A percentile compares a stretch with the other conserved stretches of the same genome.
These are phyloP conservation scores for Fraxinus sp. DNA, from an alignment of 305 asterid species.

Conservation along the genomic window DNA sequence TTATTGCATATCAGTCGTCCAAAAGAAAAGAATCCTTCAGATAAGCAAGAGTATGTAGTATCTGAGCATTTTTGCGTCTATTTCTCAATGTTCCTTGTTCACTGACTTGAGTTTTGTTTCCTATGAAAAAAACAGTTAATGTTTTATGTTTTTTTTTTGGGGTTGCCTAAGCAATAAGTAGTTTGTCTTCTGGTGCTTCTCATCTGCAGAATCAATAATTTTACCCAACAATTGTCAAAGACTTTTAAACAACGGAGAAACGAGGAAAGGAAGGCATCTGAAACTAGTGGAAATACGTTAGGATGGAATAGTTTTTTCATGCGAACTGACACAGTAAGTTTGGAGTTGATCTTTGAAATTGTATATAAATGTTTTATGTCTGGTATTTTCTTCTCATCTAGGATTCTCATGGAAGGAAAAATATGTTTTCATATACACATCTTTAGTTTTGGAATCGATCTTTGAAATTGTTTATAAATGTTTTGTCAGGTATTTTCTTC, in stretches of 20 bases:
- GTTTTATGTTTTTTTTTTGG: neutral
- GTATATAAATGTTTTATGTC: neutral
- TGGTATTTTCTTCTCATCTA: neutral
- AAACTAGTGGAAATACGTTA: constrained; percentile 78
- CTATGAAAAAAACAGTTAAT: too few species aligned
- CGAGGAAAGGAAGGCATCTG: constrained; percentile 78
- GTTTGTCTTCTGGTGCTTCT: constrained; percentile 21
- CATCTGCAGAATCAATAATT: constrained; percentile 40
- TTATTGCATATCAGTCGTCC: constrained; percentile 85
- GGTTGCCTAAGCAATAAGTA: constrained; percentile 9
- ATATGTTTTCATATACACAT: neutral
- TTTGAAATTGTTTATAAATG: too few species aligned
- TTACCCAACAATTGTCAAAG: constrained; percentile 46
- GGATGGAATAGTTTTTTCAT: constrained; percentile 86
- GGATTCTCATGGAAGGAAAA: too few species aligned
- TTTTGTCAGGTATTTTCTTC: neutral
- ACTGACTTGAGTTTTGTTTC: constrained; percentile 3
- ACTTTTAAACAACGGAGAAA: constrained; percentile 66
- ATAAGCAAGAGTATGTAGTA: constrained; percentile 49
- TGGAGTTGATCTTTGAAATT: neutral
- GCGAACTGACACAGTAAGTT: constrained; percentile 87
- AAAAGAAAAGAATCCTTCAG: constrained; percentile 48
- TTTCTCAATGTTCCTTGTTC: neutral
- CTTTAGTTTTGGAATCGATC: neutral
- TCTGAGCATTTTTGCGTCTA: neutral